Percentiles rank a stretch among this genome's conserved stretches.
Evolutionary conservation across 805 yeast species (phyloP).

Genomic region (Diddensiella transvaalensis): DNA sequence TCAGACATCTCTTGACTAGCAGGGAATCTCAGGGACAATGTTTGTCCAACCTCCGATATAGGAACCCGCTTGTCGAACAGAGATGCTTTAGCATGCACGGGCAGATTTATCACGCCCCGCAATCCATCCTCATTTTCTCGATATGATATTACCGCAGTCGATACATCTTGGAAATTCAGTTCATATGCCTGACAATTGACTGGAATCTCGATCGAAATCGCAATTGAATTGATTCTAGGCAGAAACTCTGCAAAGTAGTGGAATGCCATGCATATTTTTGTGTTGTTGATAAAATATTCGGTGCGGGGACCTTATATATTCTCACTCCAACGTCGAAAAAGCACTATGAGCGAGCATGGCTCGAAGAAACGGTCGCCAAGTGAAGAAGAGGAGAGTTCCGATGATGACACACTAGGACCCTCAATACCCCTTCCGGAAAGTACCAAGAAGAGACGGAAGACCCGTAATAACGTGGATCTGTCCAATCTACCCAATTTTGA

Average conservation of each 20-base stretch:
- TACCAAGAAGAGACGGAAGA: constrained; percentile 11
- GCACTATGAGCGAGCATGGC: background rate
- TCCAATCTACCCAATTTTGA: constrained; percentile 8
- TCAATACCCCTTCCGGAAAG: constrained; percentile 3
- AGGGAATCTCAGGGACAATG: constrained; percentile 21
- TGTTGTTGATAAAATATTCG: too few species aligned
- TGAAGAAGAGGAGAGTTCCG: background rate
- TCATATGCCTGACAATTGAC: constrained; percentile 5
- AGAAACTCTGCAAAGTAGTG: constrained; percentile 27
- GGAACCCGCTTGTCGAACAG: constrained; percentile 5
- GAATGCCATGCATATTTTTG: background rate
- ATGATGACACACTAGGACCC: constrained; percentile 1
- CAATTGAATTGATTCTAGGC: constrained; percentile 19
- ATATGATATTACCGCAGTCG: constrained; percentile 11
- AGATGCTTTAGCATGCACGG: constrained; percentile 17
- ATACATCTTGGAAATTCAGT: constrained; percentile 16
- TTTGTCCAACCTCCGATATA: constrained; percentile 4
- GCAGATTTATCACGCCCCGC: constrained; percentile 12
- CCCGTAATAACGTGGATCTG: constrained; percentile 9
- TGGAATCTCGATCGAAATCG: constrained; percentile 20
- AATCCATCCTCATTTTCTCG: background rate
- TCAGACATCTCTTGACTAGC: constrained; percentile 17
- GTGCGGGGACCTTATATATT: constrained; percentile 12
- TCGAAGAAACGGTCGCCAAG: background rate
- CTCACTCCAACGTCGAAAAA: too few species aligned